Evolutionary conservation across 768 basidiomycete species (phyloP), one percentile per base, ranked within the genome.

Genomic region (Porphyrellus cyaneotinctus): DNA sequence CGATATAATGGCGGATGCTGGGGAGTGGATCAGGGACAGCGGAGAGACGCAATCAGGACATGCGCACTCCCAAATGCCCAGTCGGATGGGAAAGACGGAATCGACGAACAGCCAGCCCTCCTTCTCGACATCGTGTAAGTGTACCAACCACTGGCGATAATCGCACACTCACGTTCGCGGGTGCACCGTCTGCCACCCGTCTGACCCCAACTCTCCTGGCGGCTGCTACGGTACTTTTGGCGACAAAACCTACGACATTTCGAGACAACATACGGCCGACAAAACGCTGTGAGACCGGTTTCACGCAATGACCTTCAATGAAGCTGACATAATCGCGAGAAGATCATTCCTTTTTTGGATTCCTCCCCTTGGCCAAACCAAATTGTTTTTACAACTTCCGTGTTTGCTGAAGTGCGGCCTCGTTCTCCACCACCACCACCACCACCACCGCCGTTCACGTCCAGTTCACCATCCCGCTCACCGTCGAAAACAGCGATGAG

Each of bases 41-140:
- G 51, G 43, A 24, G 20, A 20, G 48, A 37, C 18, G 26, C 43
- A 11, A 44, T 35, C 32, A 33, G 46, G 23, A 52, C 6, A 51
- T 47, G 75, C 85, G 58, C 63, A 90, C 87, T 92, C 90, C 83
- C 85, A 87, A 52, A 74, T 65, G 8, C 79, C 87, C 24, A 89
- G 67, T 53, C 81, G 78, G 30, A 89, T 76, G 1, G 90, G 91
- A 66, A 91, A 91, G 31, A 92, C 79, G 2, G 86, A 87, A 61
- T 89, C 86, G 41, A 91, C 72, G 63, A 83, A 92, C 24, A 91
- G 67, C 78, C 83, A 86, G 2, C 72, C 82, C 49, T 83, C 75
- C 39, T 70, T 63, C 63, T 57, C 61, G 46, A 18, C 47, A 22
- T 51, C 30, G 43, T 55, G 24, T 60, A 33, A 41, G 42, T 14